phyloP scores from a whole-genome alignment of 768 basidiomycete species.

The Auriscalpium vulgare region DNA sequence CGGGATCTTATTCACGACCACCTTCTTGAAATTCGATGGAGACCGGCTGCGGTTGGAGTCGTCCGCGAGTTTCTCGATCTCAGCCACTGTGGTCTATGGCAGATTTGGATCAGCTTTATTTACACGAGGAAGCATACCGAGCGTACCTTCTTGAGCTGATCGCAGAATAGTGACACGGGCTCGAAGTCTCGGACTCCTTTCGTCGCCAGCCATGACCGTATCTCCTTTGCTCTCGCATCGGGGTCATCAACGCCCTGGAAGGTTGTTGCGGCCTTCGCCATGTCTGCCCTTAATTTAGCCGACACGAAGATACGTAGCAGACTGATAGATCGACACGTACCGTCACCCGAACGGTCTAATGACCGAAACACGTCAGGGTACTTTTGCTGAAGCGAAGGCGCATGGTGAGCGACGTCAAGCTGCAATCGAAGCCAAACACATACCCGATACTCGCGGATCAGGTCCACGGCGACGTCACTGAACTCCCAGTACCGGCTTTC shows the following conservation, averaged over 20 bases:
- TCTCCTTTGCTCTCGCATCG: conserved; percentile 65
- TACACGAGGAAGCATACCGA: neutral
- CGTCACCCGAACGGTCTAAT: conserved; percentile 66
- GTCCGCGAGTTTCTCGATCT: conserved; percentile 76
- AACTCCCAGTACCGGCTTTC: conserved; percentile 87
- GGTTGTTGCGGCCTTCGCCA: conserved; percentile 55
- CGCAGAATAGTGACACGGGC: conserved; percentile 85
- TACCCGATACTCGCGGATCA: conserved; percentile 82
- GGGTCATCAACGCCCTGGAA: conserved; percentile 50
- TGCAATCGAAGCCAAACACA: neutral
- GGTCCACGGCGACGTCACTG: conserved; percentile 75
- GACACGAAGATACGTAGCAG: neutral
- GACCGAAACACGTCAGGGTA: conserved; percentile 81
- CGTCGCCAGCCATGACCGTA: conserved; percentile 78
- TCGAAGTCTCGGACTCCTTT: conserved; percentile 89
- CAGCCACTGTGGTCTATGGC: conserved; percentile 61
- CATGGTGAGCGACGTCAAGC: neutral
- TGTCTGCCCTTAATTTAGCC: conserved; percentile 38
- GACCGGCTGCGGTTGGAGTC: conserved; percentile 53
- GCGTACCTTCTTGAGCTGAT: conserved; percentile 80
- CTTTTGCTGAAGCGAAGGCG: conserved; percentile 35
- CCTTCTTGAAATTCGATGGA: conserved; percentile 69
- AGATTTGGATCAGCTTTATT: neutral
- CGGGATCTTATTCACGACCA: conserved; percentile 89
- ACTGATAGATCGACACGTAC: conserved; percentile 31